Percentiles rank a stretch among this genome's conserved stretches.
These are phyloP conservation scores for Ciborinia camelliae DNA, from an alignment of 2,329 filamentous ascomycete genomes.

Conservation along the genomic window DNA sequence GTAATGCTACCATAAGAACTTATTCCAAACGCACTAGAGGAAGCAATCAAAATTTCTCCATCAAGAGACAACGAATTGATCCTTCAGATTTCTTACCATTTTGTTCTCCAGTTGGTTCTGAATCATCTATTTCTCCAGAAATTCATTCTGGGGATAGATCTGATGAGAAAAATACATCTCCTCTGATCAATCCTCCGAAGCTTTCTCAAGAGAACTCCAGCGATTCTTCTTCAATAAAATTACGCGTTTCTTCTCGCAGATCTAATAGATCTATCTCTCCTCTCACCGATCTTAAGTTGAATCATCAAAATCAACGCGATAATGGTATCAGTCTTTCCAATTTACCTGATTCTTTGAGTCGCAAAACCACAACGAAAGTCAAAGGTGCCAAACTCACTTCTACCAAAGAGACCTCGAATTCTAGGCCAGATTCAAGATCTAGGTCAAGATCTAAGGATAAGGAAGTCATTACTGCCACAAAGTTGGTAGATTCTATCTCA, in stretches of 20 bases:
- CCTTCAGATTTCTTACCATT: conserved; percentile 9
- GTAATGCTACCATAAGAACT: conserved; percentile 13
- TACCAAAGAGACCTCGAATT: background rate
- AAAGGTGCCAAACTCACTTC: background rate
- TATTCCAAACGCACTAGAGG: conserved; percentile 19
- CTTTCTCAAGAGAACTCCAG: background rate
- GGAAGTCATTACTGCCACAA: too few relatives aligned
- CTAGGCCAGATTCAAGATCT: background rate
- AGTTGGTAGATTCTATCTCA: background rate
- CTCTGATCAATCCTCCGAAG: background rate
- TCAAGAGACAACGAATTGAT: conserved; percentile 24
- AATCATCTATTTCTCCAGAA: background rate
- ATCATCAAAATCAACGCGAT: conserved; percentile 15
- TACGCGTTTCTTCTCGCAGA: background rate
- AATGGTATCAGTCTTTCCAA: background rate
- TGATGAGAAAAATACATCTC: background rate
- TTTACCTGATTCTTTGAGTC: background rate
- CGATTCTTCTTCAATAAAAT: background rate
- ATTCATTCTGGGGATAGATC: background rate
- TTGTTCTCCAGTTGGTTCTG: background rate
- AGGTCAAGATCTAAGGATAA: background rate
- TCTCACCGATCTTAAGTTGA: background rate
- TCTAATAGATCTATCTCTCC: background rate
- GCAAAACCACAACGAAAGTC: background rate
- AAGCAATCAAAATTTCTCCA: conserved; percentile 13